phyloP scores from a whole-genome alignment of 2,329 filamentous ascomycete genomes.

The Arthrobotrys conoides region DNA sequence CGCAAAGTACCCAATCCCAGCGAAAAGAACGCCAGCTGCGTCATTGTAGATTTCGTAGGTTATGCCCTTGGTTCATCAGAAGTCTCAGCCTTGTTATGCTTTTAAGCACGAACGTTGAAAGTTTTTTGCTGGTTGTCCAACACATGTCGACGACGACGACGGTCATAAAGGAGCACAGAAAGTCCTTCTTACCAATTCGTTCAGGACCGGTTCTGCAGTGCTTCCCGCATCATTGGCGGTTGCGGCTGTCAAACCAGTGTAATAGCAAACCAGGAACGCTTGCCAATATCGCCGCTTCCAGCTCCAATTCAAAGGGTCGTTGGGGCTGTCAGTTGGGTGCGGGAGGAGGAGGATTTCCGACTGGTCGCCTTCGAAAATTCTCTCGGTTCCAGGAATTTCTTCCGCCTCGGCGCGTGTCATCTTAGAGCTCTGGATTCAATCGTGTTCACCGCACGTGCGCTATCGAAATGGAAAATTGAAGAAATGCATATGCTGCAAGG shows the following conservation, averaged over 20 bases:
- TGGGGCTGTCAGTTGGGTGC: conserved; percentile 71
- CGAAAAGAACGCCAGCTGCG: conserved; percentile 73
- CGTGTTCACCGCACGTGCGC: conserved; percentile 59
- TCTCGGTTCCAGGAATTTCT: conserved; percentile 64
- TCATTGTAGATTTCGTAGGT: conserved; percentile 72
- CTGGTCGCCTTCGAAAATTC: conserved; percentile 64
- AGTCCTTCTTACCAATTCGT: conserved; percentile 67
- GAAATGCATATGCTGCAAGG: conserved; percentile 25
- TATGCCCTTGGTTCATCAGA: conserved; percentile 66
- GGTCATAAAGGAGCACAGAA: background rate
- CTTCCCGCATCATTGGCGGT: conserved; percentile 73
- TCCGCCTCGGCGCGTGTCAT: conserved; percentile 61
- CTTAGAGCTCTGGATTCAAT: conserved; percentile 62
- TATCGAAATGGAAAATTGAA: conserved; percentile 15
- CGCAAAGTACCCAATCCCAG: conserved; percentile 73
- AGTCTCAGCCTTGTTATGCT: background rate
- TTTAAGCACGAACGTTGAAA: too few species aligned
- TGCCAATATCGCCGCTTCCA: conserved; percentile 70
- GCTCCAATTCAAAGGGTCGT: conserved; percentile 72
- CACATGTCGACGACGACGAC: conserved; percentile 11
- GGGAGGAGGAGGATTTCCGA: conserved; percentile 71
- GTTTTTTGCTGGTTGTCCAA: conserved; percentile 11
- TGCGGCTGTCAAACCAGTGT: conserved; percentile 72
- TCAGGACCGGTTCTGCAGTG: conserved; percentile 70
- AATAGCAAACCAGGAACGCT: conserved; percentile 71